These are phyloP conservation scores for Fusarium foetens DNA, from an alignment of 2,329 filamentous ascomycete species.

Conservation along the genomic window DNA sequence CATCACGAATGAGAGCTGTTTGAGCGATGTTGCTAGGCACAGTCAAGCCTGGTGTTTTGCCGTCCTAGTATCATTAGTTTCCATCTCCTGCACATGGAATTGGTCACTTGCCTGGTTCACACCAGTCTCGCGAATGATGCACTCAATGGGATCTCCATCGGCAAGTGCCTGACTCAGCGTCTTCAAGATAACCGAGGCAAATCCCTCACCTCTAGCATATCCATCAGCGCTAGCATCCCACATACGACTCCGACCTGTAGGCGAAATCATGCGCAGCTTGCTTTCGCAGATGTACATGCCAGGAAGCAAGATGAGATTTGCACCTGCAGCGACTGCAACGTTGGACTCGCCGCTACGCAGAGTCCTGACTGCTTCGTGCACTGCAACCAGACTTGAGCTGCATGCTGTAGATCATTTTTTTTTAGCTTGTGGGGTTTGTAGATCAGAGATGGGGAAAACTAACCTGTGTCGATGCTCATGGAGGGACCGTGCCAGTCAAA, in stretches of 20 bases:
- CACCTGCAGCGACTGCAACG: slow-evolving; percentile 15
- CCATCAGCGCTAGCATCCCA: slow-evolving; percentile 22
- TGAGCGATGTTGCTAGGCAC: not conserved
- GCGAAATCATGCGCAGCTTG: slow-evolving; percentile 17
- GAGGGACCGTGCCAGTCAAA: slow-evolving; percentile 20
- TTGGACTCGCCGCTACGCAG: slow-evolving; percentile 20
- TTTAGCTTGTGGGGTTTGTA: not conserved
- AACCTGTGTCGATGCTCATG: slow-evolving; percentile 24
- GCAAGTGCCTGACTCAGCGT: slow-evolving; percentile 1
- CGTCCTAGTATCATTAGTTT: not conserved
- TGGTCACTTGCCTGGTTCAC: not conserved
- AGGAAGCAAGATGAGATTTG: slow-evolving; percentile 17
- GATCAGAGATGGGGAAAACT: not conserved
- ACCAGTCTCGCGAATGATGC: slow-evolving; percentile 3
- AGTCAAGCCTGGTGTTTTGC: not conserved
- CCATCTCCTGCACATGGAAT: rapidly evolving
- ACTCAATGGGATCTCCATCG: slow-evolving; percentile 2
- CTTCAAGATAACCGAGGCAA: slow-evolving; percentile 22
- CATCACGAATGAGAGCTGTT: not conserved
- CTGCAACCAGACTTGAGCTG: slow-evolving; percentile 14
- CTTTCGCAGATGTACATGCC: slow-evolving; percentile 16
- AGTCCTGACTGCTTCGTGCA: slow-evolving; percentile 16
- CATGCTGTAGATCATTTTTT: not conserved
- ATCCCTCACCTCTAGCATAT: slow-evolving; percentile 31
- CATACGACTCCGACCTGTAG: slow-evolving; percentile 3